Evolutionary conservation across 2,329 filamentous ascomycete genomes (phyloP).

Genomic region (Septoria linicola): DNA sequence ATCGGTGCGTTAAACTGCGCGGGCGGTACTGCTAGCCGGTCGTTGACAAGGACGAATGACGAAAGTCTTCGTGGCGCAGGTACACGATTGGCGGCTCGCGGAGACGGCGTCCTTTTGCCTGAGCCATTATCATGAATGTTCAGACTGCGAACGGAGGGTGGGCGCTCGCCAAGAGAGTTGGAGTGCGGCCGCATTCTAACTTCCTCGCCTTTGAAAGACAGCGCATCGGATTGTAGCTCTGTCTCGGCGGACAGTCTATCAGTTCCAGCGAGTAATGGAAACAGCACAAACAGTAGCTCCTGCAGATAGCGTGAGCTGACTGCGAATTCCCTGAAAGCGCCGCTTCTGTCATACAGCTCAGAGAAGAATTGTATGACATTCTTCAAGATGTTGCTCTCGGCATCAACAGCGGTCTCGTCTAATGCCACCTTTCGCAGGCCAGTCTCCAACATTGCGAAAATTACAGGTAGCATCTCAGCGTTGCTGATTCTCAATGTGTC

Average conservation of each 20-base stretch:
- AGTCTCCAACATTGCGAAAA: constrained; percentile 83
- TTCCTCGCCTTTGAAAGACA: constrained; percentile 83
- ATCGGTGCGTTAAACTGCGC: constrained; percentile 64
- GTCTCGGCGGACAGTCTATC: constrained; percentile 79
- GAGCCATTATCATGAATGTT: constrained; percentile 47
- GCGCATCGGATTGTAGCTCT: constrained; percentile 78
- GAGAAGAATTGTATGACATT: constrained; percentile 76
- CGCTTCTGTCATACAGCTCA: constrained; percentile 73
- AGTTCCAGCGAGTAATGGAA: constrained; percentile 82
- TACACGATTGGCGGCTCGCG: constrained; percentile 45
- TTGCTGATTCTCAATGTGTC: constrained; percentile 66
- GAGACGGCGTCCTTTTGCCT: constrained; percentile 44
- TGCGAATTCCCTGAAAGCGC: constrained; percentile 79
- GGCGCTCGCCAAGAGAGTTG: constrained; percentile 55
- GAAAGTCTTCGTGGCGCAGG: constrained; percentile 74
- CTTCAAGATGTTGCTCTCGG: constrained; percentile 59
- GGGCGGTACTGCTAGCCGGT: constrained; percentile 59
- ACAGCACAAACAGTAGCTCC: constrained; percentile 74
- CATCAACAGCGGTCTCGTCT: constrained; percentile 55
- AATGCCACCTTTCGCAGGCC: constrained; percentile 71
- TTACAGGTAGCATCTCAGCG: constrained; percentile 74
- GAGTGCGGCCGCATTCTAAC: constrained; percentile 77
- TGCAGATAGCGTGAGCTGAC: constrained; percentile 77
- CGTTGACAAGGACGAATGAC: constrained; percentile 84
- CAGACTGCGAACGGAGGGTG: constrained; percentile 71